Evolutionary conservation across 2,329 filamentous ascomycete genomes (phyloP), one percentile per base, ranked within the genome.

Genomic region (Nothophaeocryptopus gaeumannii): DNA sequence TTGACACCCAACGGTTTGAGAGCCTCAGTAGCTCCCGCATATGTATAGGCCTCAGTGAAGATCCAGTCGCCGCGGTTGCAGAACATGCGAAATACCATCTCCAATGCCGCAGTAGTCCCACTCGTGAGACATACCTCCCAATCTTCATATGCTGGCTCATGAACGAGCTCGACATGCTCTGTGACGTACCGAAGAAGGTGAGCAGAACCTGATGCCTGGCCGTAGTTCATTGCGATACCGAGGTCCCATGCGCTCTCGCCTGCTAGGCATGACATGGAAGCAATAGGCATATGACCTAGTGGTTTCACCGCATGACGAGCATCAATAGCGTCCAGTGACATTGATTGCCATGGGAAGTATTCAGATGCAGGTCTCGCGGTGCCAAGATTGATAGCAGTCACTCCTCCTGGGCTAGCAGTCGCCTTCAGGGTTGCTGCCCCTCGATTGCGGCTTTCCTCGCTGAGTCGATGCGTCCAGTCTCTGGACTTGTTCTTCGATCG

Each of bases 91-190:
- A 67, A 51, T 2, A 58, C 54, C 1, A 64, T 59, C 7, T 68
- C 64, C 10, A 67, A 45, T 3, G 64, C 66, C n/a, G 62, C 62
- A 2, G 65, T 66, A 2, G 54, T 63, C 0, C 66, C 66, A 47
- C 59, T 58, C 0, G 64, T 67, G 32, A 68, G 38, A 37, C 53
- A 58, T 14, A 51, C 51, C 26, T 62, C 58, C 65, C 66, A 68
- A 36, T 68, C 64, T 8, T 50, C 39, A 43, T 68, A 67, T 3
- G 59, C 63, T 8, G 65, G 65, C 13, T 64, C 40, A 30, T 68
- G 63, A 12, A 67, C 53, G 5, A 66, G 39, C 32, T 61, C 55
- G 1, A 62, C 51, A 43, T 66, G 62, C 46, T 64, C 62, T 4
- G 60, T 63, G 20, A 67, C 39, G 52, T 58, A 65, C 2, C 56